phyloP scores from a whole-genome alignment of 768 basidiomycete genomes.

The Mycena filopes region DNA sequence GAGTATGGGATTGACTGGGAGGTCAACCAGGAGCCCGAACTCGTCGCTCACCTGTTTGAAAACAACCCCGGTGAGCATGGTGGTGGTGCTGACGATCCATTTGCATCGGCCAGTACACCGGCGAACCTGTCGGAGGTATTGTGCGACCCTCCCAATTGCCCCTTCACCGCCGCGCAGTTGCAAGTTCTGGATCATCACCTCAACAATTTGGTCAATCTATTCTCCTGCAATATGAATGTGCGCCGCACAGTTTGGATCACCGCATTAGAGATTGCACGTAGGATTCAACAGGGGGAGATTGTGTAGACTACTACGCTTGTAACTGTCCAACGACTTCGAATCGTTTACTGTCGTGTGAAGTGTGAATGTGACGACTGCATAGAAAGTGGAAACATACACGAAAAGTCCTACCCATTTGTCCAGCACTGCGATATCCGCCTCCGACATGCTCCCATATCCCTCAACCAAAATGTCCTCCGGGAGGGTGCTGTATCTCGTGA shows the following conservation, averaged over 20 bases:
- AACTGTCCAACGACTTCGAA: background rate
- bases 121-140: slow-evolving; percentile 2
- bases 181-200: background rate
- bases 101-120: background rate
- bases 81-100: slow-evolving; percentile 1
- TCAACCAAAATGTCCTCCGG: background rate
- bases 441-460: background rate
- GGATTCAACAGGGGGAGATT: slow-evolving; percentile 4
- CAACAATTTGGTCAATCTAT: background rate
- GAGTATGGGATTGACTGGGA: slow-evolving; percentile 32
- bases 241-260: background rate
- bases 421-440: background rate
- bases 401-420: background rate
- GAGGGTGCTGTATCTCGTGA: background rate
- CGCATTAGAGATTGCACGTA: slow-evolving; percentile 4
- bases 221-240: slow-evolving; percentile 12
- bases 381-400: background rate
- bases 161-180: background rate
- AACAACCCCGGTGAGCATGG: slow-evolving; percentile 19
- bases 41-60: slow-evolving; percentile 13
- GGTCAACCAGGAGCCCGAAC: slow-evolving; percentile 5
- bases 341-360: background rate
- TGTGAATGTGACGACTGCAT: background rate
- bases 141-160: slow-evolving; percentile 3
- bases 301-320: background rate